Percentiles rank a stretch among this genome's conserved stretches.
These are phyloP conservation scores for Epichloe sp. DNA, from an alignment of 2,329 filamentous ascomycete species.

Conservation along the genomic window DNA sequence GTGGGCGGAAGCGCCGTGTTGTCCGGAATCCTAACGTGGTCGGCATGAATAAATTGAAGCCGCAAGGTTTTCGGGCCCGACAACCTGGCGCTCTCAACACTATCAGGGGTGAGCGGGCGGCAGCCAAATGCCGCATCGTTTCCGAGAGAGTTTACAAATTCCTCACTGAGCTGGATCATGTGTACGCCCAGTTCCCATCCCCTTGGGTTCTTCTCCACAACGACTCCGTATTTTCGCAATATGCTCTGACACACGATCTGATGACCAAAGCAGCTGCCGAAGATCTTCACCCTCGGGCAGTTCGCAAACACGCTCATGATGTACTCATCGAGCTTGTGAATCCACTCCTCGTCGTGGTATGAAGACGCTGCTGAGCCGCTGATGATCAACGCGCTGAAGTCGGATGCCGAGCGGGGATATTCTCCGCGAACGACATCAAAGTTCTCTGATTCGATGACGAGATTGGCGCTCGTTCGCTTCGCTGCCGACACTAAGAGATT, in stretches of 20 bases:
- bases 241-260: background rate
- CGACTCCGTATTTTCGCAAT: background rate
- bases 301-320: background rate
- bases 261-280: background rate
- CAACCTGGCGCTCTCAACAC: background rate
- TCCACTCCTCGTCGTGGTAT: background rate
- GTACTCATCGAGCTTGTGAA: background rate
- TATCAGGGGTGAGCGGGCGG: background rate
- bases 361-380: background rate
- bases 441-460: background rate
- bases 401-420: background rate
- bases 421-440: background rate
- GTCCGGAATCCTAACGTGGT: background rate
- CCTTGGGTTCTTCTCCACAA: background rate
- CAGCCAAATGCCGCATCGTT: background rate
- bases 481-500: background rate
- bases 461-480: background rate
- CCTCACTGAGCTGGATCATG: background rate
- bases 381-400: background rate
- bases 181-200: background rate
- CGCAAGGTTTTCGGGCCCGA: background rate
- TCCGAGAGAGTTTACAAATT: background rate
- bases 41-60: background rate
- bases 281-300: background rate
- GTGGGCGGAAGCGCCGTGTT: background rate